Evolutionary conservation across 805 yeast genomes (phyloP).

Genomic region (Pichia pseudocactophila): DNA sequence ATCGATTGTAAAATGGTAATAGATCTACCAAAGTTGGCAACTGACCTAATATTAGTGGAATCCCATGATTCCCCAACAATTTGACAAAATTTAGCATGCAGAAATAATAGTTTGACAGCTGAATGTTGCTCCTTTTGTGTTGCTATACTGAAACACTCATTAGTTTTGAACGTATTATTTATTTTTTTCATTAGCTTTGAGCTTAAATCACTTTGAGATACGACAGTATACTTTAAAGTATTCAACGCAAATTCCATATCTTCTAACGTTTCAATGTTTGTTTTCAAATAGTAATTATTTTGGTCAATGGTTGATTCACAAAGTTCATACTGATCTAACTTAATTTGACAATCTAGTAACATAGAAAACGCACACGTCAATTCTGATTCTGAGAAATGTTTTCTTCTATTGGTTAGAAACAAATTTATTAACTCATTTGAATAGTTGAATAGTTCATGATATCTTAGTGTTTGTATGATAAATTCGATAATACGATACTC

Average conservation of each 20-base stretch:
- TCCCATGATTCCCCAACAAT: conserved; percentile 26
- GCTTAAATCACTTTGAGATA: neutral
- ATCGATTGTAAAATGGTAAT: conserved; percentile 47
- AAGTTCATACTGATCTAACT: neutral
- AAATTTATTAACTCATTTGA: conserved; percentile 11
- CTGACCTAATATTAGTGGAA: conserved; percentile 24
- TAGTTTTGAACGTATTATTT: neutral
- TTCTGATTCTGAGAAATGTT: neutral
- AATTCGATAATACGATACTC: conserved; percentile 27
- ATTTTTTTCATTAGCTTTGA: neutral
- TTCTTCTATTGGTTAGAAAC: conserved; percentile 6
- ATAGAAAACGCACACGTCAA: neutral
- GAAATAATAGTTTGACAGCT: conserved; percentile 15
- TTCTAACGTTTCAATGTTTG: neutral
- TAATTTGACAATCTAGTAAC: neutral
- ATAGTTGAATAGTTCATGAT: conserved; percentile 14
- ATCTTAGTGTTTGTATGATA: conserved; percentile 19
- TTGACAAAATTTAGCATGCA: conserved; percentile 31
- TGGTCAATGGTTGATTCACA: neutral
- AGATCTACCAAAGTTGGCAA: conserved; percentile 36
- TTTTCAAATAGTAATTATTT: conserved; percentile 1
- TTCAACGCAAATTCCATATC: neutral
- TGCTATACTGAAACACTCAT: conserved; percentile 1
- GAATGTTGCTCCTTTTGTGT: conserved; percentile 15
- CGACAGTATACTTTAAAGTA: neutral